These are phyloP conservation scores for Plectranthus barbatus DNA, from an alignment of 257 asterid genomes.

Conservation along the genomic window DNA sequence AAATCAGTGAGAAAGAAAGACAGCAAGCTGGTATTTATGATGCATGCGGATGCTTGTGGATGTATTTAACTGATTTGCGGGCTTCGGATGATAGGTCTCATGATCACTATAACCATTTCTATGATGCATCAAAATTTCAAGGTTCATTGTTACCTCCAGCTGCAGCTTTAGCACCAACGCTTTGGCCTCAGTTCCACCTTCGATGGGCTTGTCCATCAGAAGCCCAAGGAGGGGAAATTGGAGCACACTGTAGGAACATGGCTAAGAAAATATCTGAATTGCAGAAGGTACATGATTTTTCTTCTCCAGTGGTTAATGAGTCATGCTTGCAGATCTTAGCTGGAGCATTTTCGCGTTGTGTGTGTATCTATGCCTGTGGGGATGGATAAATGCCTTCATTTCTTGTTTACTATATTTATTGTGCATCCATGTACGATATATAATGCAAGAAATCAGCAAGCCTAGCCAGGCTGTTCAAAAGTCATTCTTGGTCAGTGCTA, in stretches of 20 bases:
- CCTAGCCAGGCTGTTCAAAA: no score
- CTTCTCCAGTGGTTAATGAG: background rate
- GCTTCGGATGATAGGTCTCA: conserved; percentile 66
- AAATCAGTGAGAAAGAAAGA: conserved; percentile 83
- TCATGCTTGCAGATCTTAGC: background rate
- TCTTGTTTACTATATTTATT: background rate
- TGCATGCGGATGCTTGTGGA: conserved; percentile 84
- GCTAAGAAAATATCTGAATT: conserved; percentile 48
- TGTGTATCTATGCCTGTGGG: no score
- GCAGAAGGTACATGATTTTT: conserved; percentile 47
- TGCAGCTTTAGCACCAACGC: conserved; percentile 95
- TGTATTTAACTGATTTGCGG: conserved; percentile 69
- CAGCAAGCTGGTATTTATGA: conserved; percentile 81
- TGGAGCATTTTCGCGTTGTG: background rate
- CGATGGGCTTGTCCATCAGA: conserved; percentile 95
- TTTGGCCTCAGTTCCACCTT: conserved; percentile 99
- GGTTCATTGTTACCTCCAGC: conserved; percentile 89
- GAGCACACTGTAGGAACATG: conserved; percentile 74
- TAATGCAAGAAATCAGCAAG: background rate
- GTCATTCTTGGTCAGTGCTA: no score
- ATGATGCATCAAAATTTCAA: conserved; percentile 61
- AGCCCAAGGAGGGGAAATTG: conserved; percentile 87
- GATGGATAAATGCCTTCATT: background rate
- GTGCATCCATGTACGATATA: no score
- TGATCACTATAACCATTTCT: conserved; percentile 74